Evolutionary conservation across 768 basidiomycete species (phyloP), one percentile per base, ranked within the genome.

Genomic region (Pisolithus tinctorius): DNA sequence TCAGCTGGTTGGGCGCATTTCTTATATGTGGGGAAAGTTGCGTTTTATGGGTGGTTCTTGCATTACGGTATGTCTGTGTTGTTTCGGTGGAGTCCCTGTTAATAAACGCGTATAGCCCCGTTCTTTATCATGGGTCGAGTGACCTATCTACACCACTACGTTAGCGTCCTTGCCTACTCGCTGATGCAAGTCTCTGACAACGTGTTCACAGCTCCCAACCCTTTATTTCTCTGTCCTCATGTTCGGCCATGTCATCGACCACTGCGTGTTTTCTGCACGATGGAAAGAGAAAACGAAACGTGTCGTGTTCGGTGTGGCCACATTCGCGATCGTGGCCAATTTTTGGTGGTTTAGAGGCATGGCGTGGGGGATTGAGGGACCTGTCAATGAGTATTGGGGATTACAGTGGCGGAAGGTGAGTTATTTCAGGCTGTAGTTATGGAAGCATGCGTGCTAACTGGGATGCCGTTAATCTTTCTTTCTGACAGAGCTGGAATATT

Each of bases 121-220:
- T 99, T 97, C 84, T 72, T 97, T 58, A 84, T 97, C 72, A 99
- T 99, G 96, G 94, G 91, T 20, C 90, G 93, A 53, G 90, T 93
- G 4, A 96, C 93, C 29, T 97, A 97, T 60, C 72, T 98, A 26
- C 95, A 98, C 68, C 93, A 96, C 74, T 97, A 95, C 64, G 91
- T 94, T 59, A 57, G 88, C 79, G 26, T 11, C 6, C 39, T 10
- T 1, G 1, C 30, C 6, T 4, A 14, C 6, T n/a, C 16, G 37
- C 2, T 31, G 10, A 3, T 26, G 8, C 20, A 6, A 14, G 3
- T 31, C 4, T 4, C 13, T 54, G 45, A 58, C 11, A 34, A 9
- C 23, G 20, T 34, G 6, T 4, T 11, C 52, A 1, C 59, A 93
- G 89, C 82, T 98, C 9, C 95, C 95, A 5, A 93, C 95, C 0